These are phyloP conservation scores for Cercospora citrullina DNA, from an alignment of 2,329 filamentous ascomycete genomes.

Conservation along the genomic window DNA sequence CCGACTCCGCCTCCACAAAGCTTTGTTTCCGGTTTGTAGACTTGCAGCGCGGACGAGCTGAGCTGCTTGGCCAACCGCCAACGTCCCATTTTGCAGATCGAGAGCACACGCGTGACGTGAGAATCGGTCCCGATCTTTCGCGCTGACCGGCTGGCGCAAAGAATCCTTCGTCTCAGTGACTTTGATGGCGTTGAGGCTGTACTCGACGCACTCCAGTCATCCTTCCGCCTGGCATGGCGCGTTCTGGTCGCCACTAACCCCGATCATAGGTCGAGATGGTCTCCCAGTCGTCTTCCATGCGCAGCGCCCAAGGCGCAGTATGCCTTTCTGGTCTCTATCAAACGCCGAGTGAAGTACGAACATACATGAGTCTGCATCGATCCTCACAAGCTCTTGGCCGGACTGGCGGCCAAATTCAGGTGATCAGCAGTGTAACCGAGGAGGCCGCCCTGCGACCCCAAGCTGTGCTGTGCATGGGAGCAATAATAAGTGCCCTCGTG, in stretches of 20 bases:
- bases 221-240: neutral
- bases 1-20: constrained; percentile 3
- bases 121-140: neutral
- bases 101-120: neutral
- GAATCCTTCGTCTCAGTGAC: neutral
- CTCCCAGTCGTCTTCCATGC: neutral
- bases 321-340: neutral
- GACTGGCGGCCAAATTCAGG: neutral
- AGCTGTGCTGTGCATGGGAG: neutral
- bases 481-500: neutral
- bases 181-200: neutral
- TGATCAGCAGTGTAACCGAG: constrained; percentile 2
- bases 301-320: neutral
- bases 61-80: neutral
- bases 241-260: neutral
- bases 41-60: neutral
- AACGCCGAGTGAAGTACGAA: neutral
- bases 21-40: neutral
- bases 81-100: neutral
- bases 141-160: neutral
- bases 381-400: neutral
- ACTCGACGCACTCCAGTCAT: neutral
- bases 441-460: neutral
- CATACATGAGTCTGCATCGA: neutral
- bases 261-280: neutral